Evolutionary conservation across 768 basidiomycete genomes (phyloP), one percentile per base, ranked within the genome.

Genomic region (Boletus reticuloceps): DNA sequence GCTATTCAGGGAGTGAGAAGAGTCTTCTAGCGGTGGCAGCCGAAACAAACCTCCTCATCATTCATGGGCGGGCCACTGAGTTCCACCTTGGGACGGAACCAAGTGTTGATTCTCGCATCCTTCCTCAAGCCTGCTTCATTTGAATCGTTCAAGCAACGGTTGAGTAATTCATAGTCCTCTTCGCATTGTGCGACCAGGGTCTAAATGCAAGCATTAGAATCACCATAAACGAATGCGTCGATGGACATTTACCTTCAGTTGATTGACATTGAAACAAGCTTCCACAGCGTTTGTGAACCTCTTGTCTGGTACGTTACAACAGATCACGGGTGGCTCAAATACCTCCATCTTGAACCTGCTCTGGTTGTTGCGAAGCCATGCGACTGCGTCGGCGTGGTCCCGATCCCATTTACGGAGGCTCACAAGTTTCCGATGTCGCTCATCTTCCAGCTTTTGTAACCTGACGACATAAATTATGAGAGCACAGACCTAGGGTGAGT

Each of bases 151-250:
- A 90, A 78, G 37, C 83, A 74, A 12, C 72, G 69, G 58, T 91
- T 89, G 42, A 98, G 75, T 2, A 77, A 72, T 55, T 86, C 75
- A 48, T 90, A 90, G 64, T 99, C 96, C 53, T 89, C 87, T 55
- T 85, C 79, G 60, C 84, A 86, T 68, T 94, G 91, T 17, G 85
- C 82, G 8, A 99, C 85, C 69, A 99, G 89, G 0, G 85, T 91
- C 94, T 96, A 20, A 25, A 13, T 19, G 20, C 1, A 1, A 43
- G 9, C 6, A 38, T 62, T 3, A 51, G 42, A 25, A 12, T 7
- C 2, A 22, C 27, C 3, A 31, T 1, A 4, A 25, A 36, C 22
- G 16, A 42, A 46, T n/a, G 7, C 27, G 14, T 41, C 8, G 46
- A 42, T 16, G 27, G 17, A 25, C 19, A 64, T 76, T 47, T 41